Conservation (phyloP, 306 rosid genomes). For the Prunus mume region DNA sequence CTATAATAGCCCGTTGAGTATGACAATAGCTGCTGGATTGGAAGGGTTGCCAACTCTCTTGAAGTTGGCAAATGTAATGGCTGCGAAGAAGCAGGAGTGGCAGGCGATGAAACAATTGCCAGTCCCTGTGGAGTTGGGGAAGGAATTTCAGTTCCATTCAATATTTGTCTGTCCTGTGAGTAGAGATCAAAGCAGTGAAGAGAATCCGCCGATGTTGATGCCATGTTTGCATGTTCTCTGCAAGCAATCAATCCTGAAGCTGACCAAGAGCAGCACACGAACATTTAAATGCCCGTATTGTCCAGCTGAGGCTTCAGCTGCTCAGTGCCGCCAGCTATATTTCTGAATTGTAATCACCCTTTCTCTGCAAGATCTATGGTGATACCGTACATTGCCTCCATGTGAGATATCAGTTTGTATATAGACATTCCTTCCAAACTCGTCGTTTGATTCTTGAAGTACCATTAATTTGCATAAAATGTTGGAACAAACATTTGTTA, state of each 20-base stretch:
- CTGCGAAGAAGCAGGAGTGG: conserved; percentile 88
- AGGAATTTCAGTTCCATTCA: conserved; percentile 85
- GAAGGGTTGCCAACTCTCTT: conserved; percentile 79
- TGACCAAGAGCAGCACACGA: conserved; percentile 66
- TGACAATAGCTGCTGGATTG: conserved; percentile 74
- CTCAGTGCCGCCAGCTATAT: conserved; percentile 58
- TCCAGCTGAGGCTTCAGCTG: conserved; percentile 58
- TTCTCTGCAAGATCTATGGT: not conserved
- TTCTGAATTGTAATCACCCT: conserved; percentile 42
- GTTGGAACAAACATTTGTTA: conserved; percentile 26
- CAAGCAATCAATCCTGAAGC: conserved; percentile 74
- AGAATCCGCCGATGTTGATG: conserved; percentile 82
- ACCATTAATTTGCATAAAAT: conserved; percentile 28
- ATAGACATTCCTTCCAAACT: conserved; percentile 38
- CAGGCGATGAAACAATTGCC: conserved; percentile 76
- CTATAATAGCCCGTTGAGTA: conserved; percentile 53
- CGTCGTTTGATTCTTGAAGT: conserved; percentile 26
- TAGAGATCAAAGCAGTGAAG: conserved; percentile 77
- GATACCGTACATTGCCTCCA: conserved; percentile 17
- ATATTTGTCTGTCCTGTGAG: conserved; percentile 89
- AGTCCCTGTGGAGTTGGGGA: conserved; percentile 74
- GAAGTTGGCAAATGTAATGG: conserved; percentile 80
- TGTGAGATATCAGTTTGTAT: conserved; percentile 33
- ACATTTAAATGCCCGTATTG: conserved; percentile 84
- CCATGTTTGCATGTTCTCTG: conserved; percentile 89